Percentiles rank a stretch among this genome's conserved stretches.
Evolutionary conservation across 75 land plant genomes (phyloP).

Genomic region (Gnetum montanum): DNA sequence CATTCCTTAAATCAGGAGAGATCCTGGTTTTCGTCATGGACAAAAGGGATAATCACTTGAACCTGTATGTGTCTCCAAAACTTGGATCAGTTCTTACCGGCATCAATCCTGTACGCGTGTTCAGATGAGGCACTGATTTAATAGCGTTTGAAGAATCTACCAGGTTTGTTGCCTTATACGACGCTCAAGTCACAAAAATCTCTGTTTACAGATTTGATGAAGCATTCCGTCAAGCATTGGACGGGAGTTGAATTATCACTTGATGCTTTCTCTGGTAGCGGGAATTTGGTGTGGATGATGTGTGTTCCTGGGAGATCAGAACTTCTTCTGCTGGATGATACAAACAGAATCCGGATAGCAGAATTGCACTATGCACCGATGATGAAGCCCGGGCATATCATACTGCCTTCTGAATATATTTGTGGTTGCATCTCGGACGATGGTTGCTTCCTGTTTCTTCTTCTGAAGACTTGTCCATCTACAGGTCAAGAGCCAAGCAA

Average conservation of each 20-base stretch:
- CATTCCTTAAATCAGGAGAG: slow-evolving; percentile 15
- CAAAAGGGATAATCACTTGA: background rate
- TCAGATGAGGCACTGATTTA: slow-evolving; percentile 1
- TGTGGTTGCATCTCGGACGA: no score
- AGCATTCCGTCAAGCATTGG: background rate
- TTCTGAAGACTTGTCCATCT: no score
- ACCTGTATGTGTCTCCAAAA: slow-evolving; percentile 8
- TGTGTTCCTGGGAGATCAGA: slow-evolving; percentile 6
- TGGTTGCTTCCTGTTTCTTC: no score
- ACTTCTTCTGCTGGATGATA: background rate
- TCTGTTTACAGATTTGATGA: background rate
- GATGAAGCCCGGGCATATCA: no score
- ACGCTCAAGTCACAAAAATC: background rate
- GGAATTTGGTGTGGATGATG: slow-evolving; percentile 16
- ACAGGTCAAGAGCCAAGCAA: no score
- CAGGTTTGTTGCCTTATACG: background rate
- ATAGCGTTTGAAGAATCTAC: slow-evolving; percentile 1
- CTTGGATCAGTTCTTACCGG: background rate
- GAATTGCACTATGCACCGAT: no score
- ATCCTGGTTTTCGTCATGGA: slow-evolving; percentile 9
- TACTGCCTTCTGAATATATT: no score
- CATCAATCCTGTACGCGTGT: background rate
- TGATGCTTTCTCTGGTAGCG: slow-evolving; percentile 5
- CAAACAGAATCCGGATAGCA: background rate
- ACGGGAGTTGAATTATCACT: background rate